Conservation (phyloP, 768 basidiomycete species). For the Cyclocybe aegerita region DNA sequence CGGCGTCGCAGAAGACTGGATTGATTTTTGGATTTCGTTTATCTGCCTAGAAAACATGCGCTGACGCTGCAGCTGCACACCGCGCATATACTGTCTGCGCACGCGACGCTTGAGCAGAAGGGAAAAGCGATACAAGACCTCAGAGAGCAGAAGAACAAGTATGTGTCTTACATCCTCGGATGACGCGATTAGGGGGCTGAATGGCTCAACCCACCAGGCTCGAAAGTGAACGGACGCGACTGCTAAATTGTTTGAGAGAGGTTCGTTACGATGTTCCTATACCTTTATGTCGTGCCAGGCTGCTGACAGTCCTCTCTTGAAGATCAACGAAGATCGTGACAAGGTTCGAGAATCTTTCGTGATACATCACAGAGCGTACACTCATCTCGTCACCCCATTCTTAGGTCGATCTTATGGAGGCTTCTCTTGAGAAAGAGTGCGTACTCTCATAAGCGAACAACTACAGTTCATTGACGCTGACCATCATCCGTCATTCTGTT, state of each 20-base stretch:
- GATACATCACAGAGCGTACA: neutral
- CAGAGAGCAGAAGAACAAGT: constrained; percentile 85
- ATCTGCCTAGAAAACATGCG: constrained; percentile 62
- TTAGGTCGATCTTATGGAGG: constrained; percentile 68
- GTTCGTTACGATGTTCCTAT: constrained; percentile 32
- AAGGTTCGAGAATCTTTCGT: constrained; percentile 36
- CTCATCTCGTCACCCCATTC: constrained; percentile 5
- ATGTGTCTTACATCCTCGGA: constrained; percentile 16
- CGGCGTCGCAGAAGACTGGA: neutral
- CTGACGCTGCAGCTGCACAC: constrained; percentile 83
- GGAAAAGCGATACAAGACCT: constrained; percentile 78
- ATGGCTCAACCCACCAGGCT: constrained; percentile 41
- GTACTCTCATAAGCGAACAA: constrained; percentile 18
- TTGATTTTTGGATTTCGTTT: constrained; percentile 1
- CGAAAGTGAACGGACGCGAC: constrained; percentile 71
- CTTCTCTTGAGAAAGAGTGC: constrained; percentile 69
- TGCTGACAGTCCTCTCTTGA: constrained; percentile 8
- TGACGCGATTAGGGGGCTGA: neutral
- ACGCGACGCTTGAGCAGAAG: constrained; percentile 77
- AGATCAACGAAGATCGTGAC: constrained; percentile 84
- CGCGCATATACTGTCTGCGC: constrained; percentile 83
- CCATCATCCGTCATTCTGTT: neutral
- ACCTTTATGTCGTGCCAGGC: neutral
- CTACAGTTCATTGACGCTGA: neutral
- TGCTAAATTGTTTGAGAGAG: constrained; percentile 69